Conservation (phyloP, 2,329 filamentous ascomycete genomes). For the Neonectria magnoliae region DNA sequence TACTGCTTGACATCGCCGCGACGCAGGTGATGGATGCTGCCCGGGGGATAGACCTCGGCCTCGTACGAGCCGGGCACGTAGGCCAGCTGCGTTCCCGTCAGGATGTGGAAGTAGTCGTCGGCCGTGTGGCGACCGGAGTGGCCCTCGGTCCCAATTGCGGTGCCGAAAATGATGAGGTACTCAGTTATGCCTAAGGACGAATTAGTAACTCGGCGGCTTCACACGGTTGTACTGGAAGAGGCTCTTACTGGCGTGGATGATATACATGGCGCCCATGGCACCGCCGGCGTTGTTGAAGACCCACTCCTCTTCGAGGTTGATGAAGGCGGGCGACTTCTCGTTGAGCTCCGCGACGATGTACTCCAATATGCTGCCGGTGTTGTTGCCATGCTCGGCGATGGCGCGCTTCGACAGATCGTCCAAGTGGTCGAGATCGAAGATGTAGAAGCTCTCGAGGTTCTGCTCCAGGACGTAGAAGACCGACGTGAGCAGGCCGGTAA, state of each 20-base stretch:
- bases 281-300: constrained; percentile 92
- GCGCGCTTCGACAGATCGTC: constrained; percentile 74
- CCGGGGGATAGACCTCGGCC: constrained; percentile 75
- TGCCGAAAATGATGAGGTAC: constrained; percentile 90
- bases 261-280: constrained; percentile 92
- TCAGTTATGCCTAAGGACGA: constrained; percentile 74
- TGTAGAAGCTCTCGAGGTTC: constrained; percentile 74
- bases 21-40: constrained; percentile 75
- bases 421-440: constrained; percentile 76
- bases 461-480: constrained; percentile 66
- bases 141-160: constrained; percentile 84
- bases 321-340: constrained; percentile 58
- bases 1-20: constrained; percentile 84
- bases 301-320: constrained; percentile 83
- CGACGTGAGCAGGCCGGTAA: constrained; percentile 64
- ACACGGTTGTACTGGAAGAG: neutral
- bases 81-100: constrained; percentile 79
- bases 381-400: constrained; percentile 75
- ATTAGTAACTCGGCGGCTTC: constrained; percentile 8
- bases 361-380: constrained; percentile 74
- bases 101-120: constrained; percentile 95
- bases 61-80: constrained; percentile 75
- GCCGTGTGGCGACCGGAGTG: constrained; percentile 90
- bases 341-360: constrained; percentile 77
- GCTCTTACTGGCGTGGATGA: constrained; percentile 81